A percentile compares a stretch with the other conserved stretches of the same genome.
These are phyloP conservation scores for Cardamine occulta DNA, from an alignment of 345 rosid genomes.

Conservation along the genomic window DNA sequence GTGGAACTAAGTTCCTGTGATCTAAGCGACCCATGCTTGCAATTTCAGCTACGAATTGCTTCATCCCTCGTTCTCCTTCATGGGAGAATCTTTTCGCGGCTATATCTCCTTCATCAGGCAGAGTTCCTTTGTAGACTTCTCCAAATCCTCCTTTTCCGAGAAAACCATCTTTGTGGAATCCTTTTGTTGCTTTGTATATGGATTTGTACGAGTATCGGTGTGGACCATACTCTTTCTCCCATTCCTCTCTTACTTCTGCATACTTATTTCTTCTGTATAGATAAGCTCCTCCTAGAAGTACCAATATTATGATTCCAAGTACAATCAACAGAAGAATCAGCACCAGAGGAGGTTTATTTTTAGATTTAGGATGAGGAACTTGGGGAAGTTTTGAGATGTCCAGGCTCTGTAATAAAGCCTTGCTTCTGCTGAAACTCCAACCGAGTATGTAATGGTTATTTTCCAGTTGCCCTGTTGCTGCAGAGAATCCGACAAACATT, in stretches of 20 bases:
- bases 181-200: constrained; percentile 61
- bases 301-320: constrained; percentile 29
- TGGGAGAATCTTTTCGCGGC: constrained; percentile 64
- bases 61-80: constrained; percentile 54
- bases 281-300: constrained; percentile 33
- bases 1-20: constrained; percentile 56
- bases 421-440: constrained; percentile 68
- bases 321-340: constrained; percentile 37
- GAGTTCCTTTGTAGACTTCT: constrained; percentile 59
- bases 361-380: constrained; percentile 45
- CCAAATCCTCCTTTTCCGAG: constrained; percentile 70
- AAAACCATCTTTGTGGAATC: constrained; percentile 54
- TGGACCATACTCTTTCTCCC: constrained; percentile 66
- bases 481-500: constrained; percentile 71
- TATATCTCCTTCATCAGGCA: constrained; percentile 46
- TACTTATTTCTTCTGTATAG: constrained; percentile 50
- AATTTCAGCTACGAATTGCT: constrained; percentile 54
- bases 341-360: neutral
- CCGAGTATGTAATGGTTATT: constrained; percentile 61
- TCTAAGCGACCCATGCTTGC: constrained; percentile 52
- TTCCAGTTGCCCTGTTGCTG: constrained; percentile 51
- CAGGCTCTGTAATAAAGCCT: constrained; percentile 46
- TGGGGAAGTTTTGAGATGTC: constrained; percentile 56
- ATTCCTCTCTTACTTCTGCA: constrained; percentile 62
- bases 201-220: constrained; percentile 61